Evolutionary conservation across 805 yeast genomes (phyloP), one percentile per base, ranked within the genome.

Genomic region (Nakazawaea peltata): DNA sequence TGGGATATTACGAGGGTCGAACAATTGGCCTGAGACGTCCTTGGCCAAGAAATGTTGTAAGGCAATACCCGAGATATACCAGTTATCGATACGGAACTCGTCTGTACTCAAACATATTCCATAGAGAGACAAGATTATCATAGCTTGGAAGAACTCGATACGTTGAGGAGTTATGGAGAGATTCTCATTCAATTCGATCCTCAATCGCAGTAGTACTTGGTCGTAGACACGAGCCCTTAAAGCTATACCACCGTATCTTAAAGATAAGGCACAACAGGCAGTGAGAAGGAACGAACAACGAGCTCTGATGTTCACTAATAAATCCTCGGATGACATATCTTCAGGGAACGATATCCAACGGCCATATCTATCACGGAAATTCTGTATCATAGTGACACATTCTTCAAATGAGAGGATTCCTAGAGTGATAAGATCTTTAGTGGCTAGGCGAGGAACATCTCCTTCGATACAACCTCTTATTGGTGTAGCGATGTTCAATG

Each of bases 301-400:
- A 17, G 48, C 40, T 26, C 74, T 51, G 28, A 81, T 62, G 23
- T 68, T 53, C 4, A 61, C 66, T 8, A 80, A 58, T 16, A 82
- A 57, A 24, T 57, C 60, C 14, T 59, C 67, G 0, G 78, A 65
- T 4, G 75, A 50, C 24, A 69, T 48, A 11, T 59, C 59, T 21
- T 68, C 67, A 0, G 88, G 86, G 33, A 82, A 74, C 36, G 82
- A 74, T 3, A 81, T 75, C 94, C 94, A 83, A 21, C 85, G 65
- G 4, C 87, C 85, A 48, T 77, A 82, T 46, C 80, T 67, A 32
- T 75, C 71, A 28, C 81, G 59, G 50, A 82, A 83, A 31, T 69
- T 70, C 35, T 64, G 65, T 43, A 82, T 55, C 26, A 81, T 53
- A 13, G 61, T 60, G 5, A 66, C 44, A 0, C 74, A 74, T 43